Evolutionary conservation across 257 asterid species (phyloP).

Genomic region (Mentha longifolia): DNA sequence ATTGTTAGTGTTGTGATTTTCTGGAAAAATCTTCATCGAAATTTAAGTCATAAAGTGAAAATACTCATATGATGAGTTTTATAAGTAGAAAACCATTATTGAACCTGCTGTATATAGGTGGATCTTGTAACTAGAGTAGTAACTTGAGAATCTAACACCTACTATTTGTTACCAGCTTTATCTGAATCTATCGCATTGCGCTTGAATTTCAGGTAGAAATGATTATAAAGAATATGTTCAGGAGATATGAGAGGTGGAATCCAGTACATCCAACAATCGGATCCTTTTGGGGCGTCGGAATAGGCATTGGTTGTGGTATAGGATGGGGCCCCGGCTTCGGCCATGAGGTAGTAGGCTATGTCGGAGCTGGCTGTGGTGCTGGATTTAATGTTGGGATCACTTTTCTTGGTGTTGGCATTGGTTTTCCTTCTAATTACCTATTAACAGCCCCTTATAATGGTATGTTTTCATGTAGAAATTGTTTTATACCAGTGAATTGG

Average conservation of each 20-base stretch:
- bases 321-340: slow-evolving; percentile 99
- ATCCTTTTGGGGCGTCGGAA: slow-evolving; percentile 94
- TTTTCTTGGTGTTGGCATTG: slow-evolving; percentile 80
- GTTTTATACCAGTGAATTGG: not conserved
- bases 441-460: slow-evolving; percentile 61
- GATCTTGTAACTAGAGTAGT: slow-evolving; percentile 16
- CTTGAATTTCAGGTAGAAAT: slow-evolving; percentile 54
- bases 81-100: not conserved
- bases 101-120: not conserved
- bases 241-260: slow-evolving; percentile 87
- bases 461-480: slow-evolving; percentile 32
- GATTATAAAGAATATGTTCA: slow-evolving; percentile 80
- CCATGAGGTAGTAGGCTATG: slow-evolving; percentile 90
- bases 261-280: slow-evolving; percentile 91
- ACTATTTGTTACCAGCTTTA: not conserved
- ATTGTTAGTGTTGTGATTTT: slow-evolving; percentile 6
- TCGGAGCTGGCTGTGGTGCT: slow-evolving; percentile 95
- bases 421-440: slow-evolving; percentile 75
- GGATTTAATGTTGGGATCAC: slow-evolving; percentile 91
- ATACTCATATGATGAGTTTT: not conserved
- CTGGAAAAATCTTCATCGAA: not conserved
- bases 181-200: slow-evolving; percentile 11
- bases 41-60: too few species aligned
- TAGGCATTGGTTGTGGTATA: slow-evolving; percentile 94
- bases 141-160: not conserved